Evolutionary conservation across 495 filamentous ascomycete species (phyloP).

Genomic region (Daldinia concentrica): DNA sequence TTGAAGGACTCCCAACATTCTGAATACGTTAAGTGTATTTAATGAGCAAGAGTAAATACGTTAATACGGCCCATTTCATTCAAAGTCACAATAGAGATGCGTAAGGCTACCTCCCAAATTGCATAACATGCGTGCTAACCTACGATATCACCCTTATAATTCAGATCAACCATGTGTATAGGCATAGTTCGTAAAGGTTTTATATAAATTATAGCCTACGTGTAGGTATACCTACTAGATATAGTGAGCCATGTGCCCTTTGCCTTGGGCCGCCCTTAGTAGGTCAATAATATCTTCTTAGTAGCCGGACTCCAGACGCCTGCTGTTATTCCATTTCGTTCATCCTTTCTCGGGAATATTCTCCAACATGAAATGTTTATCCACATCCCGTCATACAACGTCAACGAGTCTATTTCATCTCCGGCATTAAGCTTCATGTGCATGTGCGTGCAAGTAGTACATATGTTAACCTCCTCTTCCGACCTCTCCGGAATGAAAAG

Average conservation of each 20-base stretch:
- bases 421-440: not conserved
- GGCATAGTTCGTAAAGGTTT: not conserved
- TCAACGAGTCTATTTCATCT: not conserved
- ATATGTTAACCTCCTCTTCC: not conserved
- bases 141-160: no score
- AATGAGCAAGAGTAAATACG: no score
- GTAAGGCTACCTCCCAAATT: no score
- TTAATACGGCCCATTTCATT: no score
- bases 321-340: not conserved
- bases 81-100: no score
- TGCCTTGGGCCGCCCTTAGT: not conserved
- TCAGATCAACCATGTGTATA: no score
- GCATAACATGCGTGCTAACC: no score
- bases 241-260: not conserved
- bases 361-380: not conserved
- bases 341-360: not conserved
- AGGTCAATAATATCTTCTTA: not conserved
- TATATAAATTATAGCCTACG: not conserved
- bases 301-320: constrained; percentile 8
- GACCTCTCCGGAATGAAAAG: no score
- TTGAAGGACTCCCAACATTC: no score
- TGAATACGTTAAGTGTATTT: no score
- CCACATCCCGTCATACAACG: not conserved
- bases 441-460: not conserved
- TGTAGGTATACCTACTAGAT: not conserved